These are phyloP conservation scores for Pichia sp. DNA, from an alignment of 1,139 yeast genomes.

Conservation along the genomic window DNA sequence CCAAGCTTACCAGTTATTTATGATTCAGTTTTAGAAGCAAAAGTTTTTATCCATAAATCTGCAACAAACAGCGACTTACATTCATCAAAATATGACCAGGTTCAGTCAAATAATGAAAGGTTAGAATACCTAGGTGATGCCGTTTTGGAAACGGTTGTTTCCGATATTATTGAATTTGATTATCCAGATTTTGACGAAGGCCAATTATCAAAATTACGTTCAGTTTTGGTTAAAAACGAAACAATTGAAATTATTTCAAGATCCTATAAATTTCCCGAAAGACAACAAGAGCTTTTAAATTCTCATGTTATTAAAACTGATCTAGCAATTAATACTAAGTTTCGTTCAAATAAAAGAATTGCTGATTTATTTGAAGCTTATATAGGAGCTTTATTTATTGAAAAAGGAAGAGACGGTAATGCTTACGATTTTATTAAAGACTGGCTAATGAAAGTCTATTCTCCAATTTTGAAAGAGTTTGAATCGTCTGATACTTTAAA, in stretches of 20 bases:
- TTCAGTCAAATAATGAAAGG: constrained; percentile 75
- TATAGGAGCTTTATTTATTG: constrained; percentile 74
- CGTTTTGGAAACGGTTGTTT: constrained; percentile 64
- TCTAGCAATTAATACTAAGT: constrained; percentile 1
- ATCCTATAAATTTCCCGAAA: constrained; percentile 52
- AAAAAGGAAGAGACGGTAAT: constrained; percentile 35
- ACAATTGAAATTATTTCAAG: constrained; percentile 66
- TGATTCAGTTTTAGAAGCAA: constrained; percentile 51
- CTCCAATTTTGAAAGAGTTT: constrained; percentile 13
- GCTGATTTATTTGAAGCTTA: constrained; percentile 90
- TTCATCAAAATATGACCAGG: constrained; percentile 49
- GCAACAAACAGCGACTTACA: constrained; percentile 54
- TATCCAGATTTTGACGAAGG: constrained; percentile 81
- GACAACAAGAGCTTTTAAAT: constrained; percentile 22
- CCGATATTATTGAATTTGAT: constrained; percentile 56
- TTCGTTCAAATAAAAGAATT: constrained; percentile 29
- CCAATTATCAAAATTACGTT: constrained; percentile 63
- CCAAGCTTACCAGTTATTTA: constrained; percentile 66
- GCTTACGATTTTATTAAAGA: constrained; percentile 39
- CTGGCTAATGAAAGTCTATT: constrained; percentile 51
- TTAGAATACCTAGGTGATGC: constrained; percentile 94
- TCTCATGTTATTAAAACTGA: constrained; percentile 11
- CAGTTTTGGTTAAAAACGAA: constrained; percentile 67
- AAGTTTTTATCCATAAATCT: constrained; percentile 82
- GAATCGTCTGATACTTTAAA: constrained; percentile 6